Evolutionary conservation across 495 filamentous ascomycete species (phyloP).

Genomic region (Lasiosphaeria hispida): DNA sequence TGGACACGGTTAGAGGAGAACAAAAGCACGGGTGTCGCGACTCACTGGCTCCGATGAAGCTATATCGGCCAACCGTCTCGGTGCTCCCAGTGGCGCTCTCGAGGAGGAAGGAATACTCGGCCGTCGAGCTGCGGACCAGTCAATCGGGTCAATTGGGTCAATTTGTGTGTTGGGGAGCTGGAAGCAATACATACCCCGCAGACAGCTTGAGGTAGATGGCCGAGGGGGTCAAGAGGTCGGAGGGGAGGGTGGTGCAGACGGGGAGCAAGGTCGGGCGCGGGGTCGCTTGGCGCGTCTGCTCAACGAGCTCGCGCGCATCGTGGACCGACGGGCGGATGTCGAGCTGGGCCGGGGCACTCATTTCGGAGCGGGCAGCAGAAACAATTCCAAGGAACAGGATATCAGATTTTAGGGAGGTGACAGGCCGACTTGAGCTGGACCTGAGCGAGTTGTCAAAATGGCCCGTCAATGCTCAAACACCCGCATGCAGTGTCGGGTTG

Average conservation of each 20-base stretch:
- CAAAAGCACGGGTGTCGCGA: not conserved
- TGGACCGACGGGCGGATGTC: constrained; percentile 27
- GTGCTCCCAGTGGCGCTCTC: constrained; percentile 92
- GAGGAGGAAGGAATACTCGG: constrained; percentile 78
- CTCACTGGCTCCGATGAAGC: constrained; percentile 82
- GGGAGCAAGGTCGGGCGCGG: constrained; percentile 72
- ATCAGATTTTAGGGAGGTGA: no score
- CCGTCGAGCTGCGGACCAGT: constrained; percentile 56
- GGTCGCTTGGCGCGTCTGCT: constrained; percentile 22
- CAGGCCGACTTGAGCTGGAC: no score
- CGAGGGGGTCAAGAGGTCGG: constrained; percentile 88
- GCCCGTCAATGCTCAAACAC: no score
- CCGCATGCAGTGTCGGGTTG: no score
- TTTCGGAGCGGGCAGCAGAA: not conserved
- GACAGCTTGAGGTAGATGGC: constrained; percentile 86
- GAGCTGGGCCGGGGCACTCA: constrained; percentile 25
- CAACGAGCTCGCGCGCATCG: constrained; percentile 28
- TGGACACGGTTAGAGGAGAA: not conserved
- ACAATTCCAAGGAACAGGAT: no score
- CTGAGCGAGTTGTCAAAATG: no score
- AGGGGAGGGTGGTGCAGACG: constrained; percentile 78
- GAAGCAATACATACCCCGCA: constrained; percentile 20
- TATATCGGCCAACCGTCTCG: constrained; percentile 89
- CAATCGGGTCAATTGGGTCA: not conserved
- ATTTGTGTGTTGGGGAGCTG: constrained; percentile 3